phyloP scores from a whole-genome alignment of 345 rosid species.

The Punica granatum region DNA sequence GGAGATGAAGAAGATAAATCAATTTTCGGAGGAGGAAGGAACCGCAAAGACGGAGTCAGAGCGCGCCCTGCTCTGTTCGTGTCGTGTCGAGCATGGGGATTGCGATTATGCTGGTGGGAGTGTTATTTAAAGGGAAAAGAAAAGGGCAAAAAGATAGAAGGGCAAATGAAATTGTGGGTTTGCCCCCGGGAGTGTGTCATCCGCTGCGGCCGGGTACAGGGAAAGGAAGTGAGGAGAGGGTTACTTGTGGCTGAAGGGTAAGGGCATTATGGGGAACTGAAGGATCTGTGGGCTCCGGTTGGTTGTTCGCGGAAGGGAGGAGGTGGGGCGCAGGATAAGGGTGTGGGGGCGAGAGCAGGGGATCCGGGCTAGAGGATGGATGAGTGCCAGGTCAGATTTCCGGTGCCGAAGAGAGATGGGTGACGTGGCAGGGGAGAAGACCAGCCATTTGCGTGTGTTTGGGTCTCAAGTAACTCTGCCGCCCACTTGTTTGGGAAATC shows the following conservation, averaged over 20 bases:
- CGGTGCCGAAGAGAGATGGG: slow-evolving; percentile 9
- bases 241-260: background rate
- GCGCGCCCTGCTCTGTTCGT: background rate
- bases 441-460: slow-evolving; percentile 22
- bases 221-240: no score
- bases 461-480: slow-evolving; percentile 21
- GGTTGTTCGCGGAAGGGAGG: background rate
- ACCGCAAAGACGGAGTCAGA: background rate
- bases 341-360: background rate
- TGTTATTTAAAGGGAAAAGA: background rate
- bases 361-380: background rate
- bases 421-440: slow-evolving; percentile 27
- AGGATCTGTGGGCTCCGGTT: background rate
- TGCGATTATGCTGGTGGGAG: background rate
- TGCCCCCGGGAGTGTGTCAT: background rate
- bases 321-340: slow-evolving; percentile 9
- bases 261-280: background rate
- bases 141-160: background rate
- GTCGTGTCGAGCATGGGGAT: background rate
- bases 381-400: slow-evolving; percentile 27
- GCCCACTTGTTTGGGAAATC: slow-evolving; percentile 4
- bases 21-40: background rate
- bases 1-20: background rate
- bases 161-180: background rate
- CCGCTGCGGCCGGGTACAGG: background rate